These are phyloP conservation scores for Aureoboletus auriporus DNA, from an alignment of 768 basidiomycete species.

Conservation along the genomic window DNA sequence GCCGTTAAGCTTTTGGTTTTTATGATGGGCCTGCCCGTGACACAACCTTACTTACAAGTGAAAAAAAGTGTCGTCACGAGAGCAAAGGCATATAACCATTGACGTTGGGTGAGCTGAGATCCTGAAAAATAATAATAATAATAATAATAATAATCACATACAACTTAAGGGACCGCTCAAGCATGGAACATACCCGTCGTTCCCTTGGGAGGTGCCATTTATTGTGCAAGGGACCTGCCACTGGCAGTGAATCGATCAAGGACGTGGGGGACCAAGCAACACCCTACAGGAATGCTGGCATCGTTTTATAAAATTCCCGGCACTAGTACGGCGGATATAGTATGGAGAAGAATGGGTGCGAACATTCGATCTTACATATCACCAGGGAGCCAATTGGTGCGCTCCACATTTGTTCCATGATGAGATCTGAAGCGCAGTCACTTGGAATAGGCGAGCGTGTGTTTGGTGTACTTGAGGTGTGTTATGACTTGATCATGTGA, in stretches of 20 bases:
- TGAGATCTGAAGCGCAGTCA: background rate
- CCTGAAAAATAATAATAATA: conserved; percentile 14
- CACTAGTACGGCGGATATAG: conserved; percentile 2
- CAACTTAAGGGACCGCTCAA: background rate
- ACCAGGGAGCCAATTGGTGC: too few relatives aligned
- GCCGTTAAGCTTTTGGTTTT: background rate
- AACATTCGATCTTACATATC: too few relatives aligned
- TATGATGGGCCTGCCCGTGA: background rate
- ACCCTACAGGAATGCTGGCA: background rate
- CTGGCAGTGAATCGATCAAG: too few relatives aligned
- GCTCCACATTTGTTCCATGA: too few relatives aligned
- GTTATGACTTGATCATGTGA: conserved; percentile 8
- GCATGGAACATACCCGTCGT: conserved; percentile 35
- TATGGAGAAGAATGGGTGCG: background rate
- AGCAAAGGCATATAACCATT: conserved; percentile 56
- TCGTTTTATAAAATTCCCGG: background rate
- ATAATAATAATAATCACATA: background rate
- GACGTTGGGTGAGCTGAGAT: conserved; percentile 40
- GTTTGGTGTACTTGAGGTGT: background rate
- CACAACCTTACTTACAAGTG: conserved; percentile 44
- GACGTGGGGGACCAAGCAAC: conserved; percentile 2
- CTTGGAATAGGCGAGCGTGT: conserved; percentile 3
- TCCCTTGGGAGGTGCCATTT: conserved; percentile 37
- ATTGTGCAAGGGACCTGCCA: background rate
- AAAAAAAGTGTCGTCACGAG: conserved; percentile 77